Conservation (phyloP, 345 rosid genomes). For the Raphanus sativus region DNA sequence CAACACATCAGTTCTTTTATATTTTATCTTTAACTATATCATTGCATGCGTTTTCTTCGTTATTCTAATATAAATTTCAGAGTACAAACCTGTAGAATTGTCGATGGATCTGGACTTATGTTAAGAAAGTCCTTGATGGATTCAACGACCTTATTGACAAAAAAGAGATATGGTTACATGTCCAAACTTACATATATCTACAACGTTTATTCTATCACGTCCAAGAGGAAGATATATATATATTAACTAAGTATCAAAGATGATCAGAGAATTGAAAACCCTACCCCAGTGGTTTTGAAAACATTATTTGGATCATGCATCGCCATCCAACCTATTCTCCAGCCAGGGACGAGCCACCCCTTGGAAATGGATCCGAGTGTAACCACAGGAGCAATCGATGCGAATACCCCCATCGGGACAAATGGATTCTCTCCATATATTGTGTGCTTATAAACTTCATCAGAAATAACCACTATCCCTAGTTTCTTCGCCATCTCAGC, state of each 20-base stretch:
- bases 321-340: constrained; percentile 62
- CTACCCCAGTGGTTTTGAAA: constrained; percentile 42
- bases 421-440: constrained; percentile 48
- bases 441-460: constrained; percentile 54
- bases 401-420: constrained; percentile 52
- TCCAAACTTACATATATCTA: neutral
- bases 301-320: constrained; percentile 41
- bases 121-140: constrained; percentile 41
- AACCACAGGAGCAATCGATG: constrained; percentile 49
- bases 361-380: constrained; percentile 62
- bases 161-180: neutral
- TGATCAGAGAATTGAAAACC: neutral
- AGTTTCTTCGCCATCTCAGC: constrained; percentile 56
- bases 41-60: neutral
- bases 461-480: constrained; percentile 52
- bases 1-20: neutral
- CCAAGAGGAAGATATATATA: neutral
- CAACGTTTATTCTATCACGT: neutral
- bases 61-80: neutral
- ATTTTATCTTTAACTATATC: neutral
- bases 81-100: constrained; percentile 53
- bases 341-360: constrained; percentile 62
- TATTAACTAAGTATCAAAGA: neutral
- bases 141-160: constrained; percentile 40
- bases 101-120: constrained; percentile 44